Conservation (phyloP, 495 filamentous ascomycete species). For the Amphirosellinia nigrospora region DNA sequence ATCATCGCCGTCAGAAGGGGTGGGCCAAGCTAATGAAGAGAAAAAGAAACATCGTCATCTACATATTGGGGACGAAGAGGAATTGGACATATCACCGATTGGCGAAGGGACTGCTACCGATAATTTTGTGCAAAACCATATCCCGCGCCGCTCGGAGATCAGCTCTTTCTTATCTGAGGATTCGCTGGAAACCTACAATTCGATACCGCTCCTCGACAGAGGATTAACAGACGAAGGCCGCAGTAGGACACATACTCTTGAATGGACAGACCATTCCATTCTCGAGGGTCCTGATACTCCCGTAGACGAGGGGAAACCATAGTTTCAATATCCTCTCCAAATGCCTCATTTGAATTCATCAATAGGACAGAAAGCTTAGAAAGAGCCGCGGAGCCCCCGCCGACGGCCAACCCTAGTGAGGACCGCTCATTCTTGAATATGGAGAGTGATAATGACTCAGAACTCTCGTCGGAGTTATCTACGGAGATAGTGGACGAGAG, state of each 20-base stretch:
- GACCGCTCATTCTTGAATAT: constrained; percentile 70
- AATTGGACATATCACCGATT: constrained; percentile 28
- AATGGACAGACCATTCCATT: constrained; percentile 55
- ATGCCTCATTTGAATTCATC: constrained; percentile 57
- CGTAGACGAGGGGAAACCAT: constrained; percentile 40
- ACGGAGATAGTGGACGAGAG: constrained; percentile 66
- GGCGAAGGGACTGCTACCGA: constrained; percentile 21
- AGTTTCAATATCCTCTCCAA: constrained; percentile 33
- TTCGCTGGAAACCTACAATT: constrained; percentile 69
- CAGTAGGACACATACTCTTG: constrained; percentile 46
- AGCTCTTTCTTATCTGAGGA: constrained; percentile 57
- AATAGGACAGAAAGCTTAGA: constrained; percentile 53
- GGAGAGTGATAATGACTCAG: constrained; percentile 73
- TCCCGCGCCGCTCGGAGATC: constrained; percentile 39
- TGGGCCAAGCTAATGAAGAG: constrained; percentile 43
- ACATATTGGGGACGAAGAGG: constrained; percentile 49
- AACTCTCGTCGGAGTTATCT: constrained; percentile 82
- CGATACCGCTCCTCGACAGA: constrained; percentile 76
- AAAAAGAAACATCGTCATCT: constrained; percentile 55
- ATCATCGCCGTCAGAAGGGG: constrained; percentile 24
- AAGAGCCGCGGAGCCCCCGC: constrained; percentile 38
- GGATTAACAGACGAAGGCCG: constrained; percentile 66
- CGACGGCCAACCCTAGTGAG: constrained; percentile 29
- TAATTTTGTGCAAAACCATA: constrained; percentile 17
- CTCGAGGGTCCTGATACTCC: constrained; percentile 45